Evolutionary conservation across 208 protist genomes (phyloP), one percentile per base, ranked within the genome.

Genomic region (Pavlovales sp.): DNA sequence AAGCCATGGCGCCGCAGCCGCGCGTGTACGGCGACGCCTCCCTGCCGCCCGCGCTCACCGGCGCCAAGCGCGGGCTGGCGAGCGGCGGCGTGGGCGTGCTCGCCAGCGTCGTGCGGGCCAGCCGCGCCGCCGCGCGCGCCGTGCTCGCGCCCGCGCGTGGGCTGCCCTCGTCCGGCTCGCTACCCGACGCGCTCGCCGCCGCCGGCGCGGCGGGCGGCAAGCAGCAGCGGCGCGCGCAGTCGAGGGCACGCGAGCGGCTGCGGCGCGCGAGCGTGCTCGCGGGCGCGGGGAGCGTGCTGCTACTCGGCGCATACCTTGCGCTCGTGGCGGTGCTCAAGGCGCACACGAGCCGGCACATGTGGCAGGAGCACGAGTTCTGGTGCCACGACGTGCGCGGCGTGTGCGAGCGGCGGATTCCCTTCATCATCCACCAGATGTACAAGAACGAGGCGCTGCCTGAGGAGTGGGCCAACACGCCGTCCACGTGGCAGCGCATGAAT

Each of bases 391-490:
- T 71, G 57, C 57, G 57, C 57, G 77, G 77, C 77, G 26, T 32
- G 77, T 81, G 32, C 36, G 40, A 41, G 22, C 32, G 39, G 5
- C 39, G 40, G 22, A 81, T 84, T 32, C 79, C 79, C 11, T 46
- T 46, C 36, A 47, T 47, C 79, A 41, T 84, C 2, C 79, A 84
- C 42, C 79, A 84, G 42, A 84, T 84, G 79, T 84, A 84, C 42
- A 36, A 36, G n/a, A 84, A 36, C 14, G 42, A 22, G 20, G 79
- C 38, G 32, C 42, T 84, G 79, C 79, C 79, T 7, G 42, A 36
- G 20, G 42, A n/a, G 28, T 84, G 79, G 79, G 42, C 42, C 18
- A 42, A 67, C 34, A 40, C 37, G 26, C 79, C 79, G 2, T 14
- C 42, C 30, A 40, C 44, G n/a, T 84, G 79, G 79, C 34, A 36